Conservation (phyloP, 257 asterid species). For the Salvia miltiorrhiza region DNA sequence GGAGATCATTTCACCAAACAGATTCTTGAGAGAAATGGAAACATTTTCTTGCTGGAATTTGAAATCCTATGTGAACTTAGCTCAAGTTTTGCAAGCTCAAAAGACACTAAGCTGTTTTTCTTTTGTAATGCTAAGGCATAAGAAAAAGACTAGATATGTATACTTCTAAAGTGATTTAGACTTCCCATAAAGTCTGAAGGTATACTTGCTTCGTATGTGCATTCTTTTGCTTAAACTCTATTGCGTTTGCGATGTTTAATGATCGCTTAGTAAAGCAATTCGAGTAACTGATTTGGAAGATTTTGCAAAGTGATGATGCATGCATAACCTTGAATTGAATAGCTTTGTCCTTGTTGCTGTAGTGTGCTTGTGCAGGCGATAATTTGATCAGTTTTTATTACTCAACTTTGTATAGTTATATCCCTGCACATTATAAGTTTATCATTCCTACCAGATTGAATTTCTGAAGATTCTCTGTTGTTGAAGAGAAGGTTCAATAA, state of each 20-base stretch:
- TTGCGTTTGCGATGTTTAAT: not conserved
- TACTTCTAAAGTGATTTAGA: no score
- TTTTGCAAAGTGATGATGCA: not conserved
- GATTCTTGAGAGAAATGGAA: not conserved
- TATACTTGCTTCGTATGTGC: not conserved
- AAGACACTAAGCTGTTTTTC: no score
- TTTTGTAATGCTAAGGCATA: no score
- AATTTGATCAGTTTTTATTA: not conserved
- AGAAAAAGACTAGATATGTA: no score
- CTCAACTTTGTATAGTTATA: not conserved
- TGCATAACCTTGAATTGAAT: no score
- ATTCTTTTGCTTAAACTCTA: not conserved
- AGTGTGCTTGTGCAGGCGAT: no score
- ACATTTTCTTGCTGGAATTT: no score
- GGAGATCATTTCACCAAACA: not conserved
- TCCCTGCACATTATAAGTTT: conserved; percentile 15
- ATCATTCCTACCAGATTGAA: conserved; percentile 20
- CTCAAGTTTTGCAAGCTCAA: not conserved
- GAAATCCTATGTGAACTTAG: no score
- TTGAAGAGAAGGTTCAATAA: conserved; percentile 25
- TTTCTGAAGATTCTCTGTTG: conserved; percentile 18
- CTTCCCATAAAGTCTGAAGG: no score
- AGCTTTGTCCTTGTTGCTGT: no score
- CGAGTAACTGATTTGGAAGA: no score
- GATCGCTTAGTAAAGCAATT: not conserved